These are phyloP conservation scores for Pythium aphanidermatum DNA, from an alignment of 352 stramenopile genomes.

Conservation along the genomic window DNA sequence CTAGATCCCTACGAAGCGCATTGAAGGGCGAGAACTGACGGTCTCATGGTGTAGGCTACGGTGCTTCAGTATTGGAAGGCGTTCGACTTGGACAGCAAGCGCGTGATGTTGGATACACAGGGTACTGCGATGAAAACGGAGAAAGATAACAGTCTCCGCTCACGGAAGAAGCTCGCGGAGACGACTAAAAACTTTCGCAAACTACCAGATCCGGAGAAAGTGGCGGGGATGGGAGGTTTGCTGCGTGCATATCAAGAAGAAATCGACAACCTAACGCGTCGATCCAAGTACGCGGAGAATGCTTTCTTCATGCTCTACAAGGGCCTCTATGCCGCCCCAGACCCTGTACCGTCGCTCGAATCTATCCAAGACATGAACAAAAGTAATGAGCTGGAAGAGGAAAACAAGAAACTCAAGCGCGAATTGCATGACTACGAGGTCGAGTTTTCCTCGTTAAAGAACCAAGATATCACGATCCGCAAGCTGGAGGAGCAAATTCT, in stretches of 20 bases:
- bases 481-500: constrained; percentile 91
- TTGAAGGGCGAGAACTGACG: no score
- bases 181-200: constrained; percentile 80
- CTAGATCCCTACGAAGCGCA: no score
- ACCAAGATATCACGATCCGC: constrained; percentile 96
- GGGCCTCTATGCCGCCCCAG: constrained; percentile 74
- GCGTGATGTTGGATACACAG: constrained; percentile 67
- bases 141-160: constrained; percentile 72
- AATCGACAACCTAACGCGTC: constrained; percentile 88
- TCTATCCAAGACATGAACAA: constrained; percentile 47
- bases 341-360: constrained; percentile 72
- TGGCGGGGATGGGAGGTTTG: constrained; percentile 41
- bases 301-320: constrained; percentile 88
- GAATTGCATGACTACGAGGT: constrained; percentile 92
- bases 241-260: constrained; percentile 91
- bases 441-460: constrained; percentile 93
- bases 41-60: constrained; percentile 21
- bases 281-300: constrained; percentile 90
- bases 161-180: constrained; percentile 81
- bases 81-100: constrained; percentile 86
- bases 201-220: constrained; percentile 68
- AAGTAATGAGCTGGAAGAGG: constrained; percentile 82
- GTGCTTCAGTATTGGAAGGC: constrained; percentile 84
- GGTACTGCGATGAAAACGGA: constrained; percentile 77
- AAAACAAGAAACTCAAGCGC: constrained; percentile 86